Conservation (phyloP, 2,329 filamentous ascomycete species). For the Neofusicoccum sp. region DNA sequence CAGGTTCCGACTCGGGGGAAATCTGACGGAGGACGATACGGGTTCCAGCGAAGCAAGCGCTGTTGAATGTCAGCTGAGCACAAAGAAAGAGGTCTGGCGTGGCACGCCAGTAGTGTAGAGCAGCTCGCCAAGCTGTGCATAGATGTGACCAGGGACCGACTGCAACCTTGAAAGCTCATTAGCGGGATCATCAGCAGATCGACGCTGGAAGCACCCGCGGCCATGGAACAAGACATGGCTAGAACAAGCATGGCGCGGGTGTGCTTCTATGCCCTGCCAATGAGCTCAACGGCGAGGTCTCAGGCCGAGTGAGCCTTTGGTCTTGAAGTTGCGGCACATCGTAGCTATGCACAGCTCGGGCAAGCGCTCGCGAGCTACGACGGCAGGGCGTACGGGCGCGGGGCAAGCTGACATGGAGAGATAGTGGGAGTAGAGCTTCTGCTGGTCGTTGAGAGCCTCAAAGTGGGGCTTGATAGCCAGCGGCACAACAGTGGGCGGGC, state of each 20-base stretch:
- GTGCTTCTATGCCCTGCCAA: too few species aligned
- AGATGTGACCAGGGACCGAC: not conserved
- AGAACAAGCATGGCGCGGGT: not conserved
- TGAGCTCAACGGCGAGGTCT: too few species aligned
- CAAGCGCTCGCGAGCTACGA: not conserved
- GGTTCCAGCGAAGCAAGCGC: slow-evolving; percentile 49
- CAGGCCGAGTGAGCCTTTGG: not conserved
- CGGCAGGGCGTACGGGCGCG: not conserved
- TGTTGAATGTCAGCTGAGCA: slow-evolving; percentile 21
- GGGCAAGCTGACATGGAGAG: slow-evolving; percentile 35
- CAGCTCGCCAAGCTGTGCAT: not conserved
- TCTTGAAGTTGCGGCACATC: not conserved
- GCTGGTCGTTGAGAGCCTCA: slow-evolving; percentile 67
- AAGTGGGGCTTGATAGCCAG: slow-evolving; percentile 94
- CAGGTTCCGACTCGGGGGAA: slow-evolving; percentile 50
- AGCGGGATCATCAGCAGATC: not conserved
- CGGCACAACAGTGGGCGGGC: slow-evolving; percentile 81
- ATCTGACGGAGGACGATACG: slow-evolving; percentile 54
- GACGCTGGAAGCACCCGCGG: not conserved
- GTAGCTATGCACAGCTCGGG: not conserved
- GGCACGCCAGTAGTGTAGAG: not conserved
- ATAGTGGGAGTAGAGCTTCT: slow-evolving; percentile 87
- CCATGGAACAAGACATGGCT: not conserved
- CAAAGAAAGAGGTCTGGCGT: not conserved
- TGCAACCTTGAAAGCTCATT: not conserved